phyloP scores from a whole-genome alignment of 306 rosid genomes.

The Gynostemma pentaphyllum region DNA sequence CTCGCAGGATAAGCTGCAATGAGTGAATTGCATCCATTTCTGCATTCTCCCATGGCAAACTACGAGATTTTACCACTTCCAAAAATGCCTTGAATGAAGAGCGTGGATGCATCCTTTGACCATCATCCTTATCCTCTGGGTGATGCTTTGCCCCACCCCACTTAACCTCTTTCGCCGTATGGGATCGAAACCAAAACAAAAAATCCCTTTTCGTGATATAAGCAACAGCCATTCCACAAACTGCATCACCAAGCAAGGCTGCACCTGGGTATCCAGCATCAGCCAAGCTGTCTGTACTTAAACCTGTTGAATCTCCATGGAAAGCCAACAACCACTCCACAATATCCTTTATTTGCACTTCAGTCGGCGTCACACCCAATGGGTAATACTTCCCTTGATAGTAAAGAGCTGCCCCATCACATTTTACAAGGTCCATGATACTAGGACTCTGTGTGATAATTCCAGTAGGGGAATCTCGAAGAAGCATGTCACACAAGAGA shows the following conservation, averaged over 20 bases:
- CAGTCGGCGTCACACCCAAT: constrained; percentile 64
- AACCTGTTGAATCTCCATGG: constrained; percentile 88
- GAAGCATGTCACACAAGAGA: constrained; percentile 91
- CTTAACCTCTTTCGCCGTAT: constrained; percentile 79
- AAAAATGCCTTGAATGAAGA: constrained; percentile 94
- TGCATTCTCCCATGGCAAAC: constrained; percentile 90
- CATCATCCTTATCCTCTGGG: constrained; percentile 94
- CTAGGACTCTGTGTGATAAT: constrained; percentile 88
- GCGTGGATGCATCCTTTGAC: constrained; percentile 96
- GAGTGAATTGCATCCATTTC: constrained; percentile 99
- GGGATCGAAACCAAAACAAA: constrained; percentile 93
- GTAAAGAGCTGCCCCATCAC: constrained; percentile 90
- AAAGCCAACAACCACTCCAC: constrained; percentile 73
- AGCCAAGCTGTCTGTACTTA: constrained; percentile 91
- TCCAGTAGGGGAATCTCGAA: constrained; percentile 82
- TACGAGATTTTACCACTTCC: constrained; percentile 95
- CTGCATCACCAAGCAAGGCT: constrained; percentile 78
- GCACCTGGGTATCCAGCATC: constrained; percentile 97
- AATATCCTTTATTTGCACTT: constrained; percentile 72
- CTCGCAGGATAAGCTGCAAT: constrained; percentile 85
- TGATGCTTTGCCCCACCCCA: constrained; percentile 99
- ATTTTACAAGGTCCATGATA: constrained; percentile 80
- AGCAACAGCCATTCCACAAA: constrained; percentile 96
- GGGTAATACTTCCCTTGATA: constrained; percentile 60
- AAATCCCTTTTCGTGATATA: constrained; percentile 68